Evolutionary conservation across 805 yeast genomes (phyloP), one percentile per base, ranked within the genome.

Genomic region (Metschnikowia kunwiensis): DNA sequence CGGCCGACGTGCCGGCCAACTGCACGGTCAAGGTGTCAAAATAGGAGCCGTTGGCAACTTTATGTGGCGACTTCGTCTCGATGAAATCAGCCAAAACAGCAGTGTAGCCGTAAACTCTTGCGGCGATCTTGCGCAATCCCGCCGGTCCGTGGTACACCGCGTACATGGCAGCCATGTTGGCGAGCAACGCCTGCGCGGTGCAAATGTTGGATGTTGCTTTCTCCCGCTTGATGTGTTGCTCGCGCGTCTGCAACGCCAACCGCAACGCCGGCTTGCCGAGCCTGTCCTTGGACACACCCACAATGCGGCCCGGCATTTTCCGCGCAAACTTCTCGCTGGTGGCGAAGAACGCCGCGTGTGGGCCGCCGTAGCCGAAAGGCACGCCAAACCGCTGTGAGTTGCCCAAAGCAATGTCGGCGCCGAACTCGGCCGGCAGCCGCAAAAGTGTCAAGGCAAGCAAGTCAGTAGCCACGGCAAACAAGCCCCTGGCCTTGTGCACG

Each of bases 361-460:
- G 98, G 14, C 98, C 98, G 55, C 98, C 98, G 58, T 80, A 93
- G 5, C 97, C 98, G 69, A 91, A 77, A 37, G 98, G 97, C 25
- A 91, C 97, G 54, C 98, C 98, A 52, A 93, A 87, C 61, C 98
- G 75, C 71, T 93, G 98, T 4, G 97, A 75, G 7, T 88, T 78
- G 31, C 98, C 98, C 29, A 93, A 68, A 2, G 83, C 96, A 33
- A 93, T 83, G 59, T 93, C 98, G 27, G 97, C 97, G 37, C 87
- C 88, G 53, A 84, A 86, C 26, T 76, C 72, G 13, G 83, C 68
- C 3, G 98, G 98, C 12, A 97, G 85, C 51, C 82, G 79, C 42
- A 91, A 64, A 27, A 93, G 59, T 0, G 96, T 86, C 50, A 93
- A 72, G 1, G 97, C 96, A 61, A 93, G 69, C 44, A 91, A 70